Base-by-base conservation (phyloP, 2,329 filamentous ascomycete genomes). In the Venturia carpophila region DNA sequence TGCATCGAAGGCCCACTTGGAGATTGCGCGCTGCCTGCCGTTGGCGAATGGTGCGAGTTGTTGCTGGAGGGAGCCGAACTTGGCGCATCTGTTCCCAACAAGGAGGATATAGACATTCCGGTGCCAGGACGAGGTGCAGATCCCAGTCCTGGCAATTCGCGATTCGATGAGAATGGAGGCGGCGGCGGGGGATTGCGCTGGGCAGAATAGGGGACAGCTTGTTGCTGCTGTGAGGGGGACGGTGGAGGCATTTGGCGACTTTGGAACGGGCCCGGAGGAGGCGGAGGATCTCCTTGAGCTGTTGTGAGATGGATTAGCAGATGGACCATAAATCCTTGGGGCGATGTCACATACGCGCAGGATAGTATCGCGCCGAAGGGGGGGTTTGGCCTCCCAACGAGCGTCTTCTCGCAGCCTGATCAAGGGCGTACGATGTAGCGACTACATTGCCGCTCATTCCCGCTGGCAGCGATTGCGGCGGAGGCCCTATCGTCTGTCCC, bases 101-200 rank as follows among this genome's bases (percentile, higher is more conserved):
- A 84, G 56, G 87, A 87, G n/a, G 86, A 88, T 74, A 90, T 89
- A 60, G 87, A 88, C 87, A 90, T 89, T 75, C 84, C 86, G 71
- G 83, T 83, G 63, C 82, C 82, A 15, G 83, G 82, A 66, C 86
- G 80, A 72, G 83, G 79, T 65, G 78, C 74, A 27, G 82, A 78
- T 27, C 76, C 77, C 55, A 82, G 71, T 21, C 78, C 76, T 61
- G 84, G 80, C 60, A 83, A 77, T 68, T 88, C 85, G 71, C 85
- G 83, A 67, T 78, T 77, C 34, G 74, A 76, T 63, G 77, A 74
- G 68, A 82, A 83, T 0, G 77, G 71, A 6, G 76, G 75, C 30
- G 78, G 71, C 58, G 77, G 78, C 5, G 80, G 76, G 39, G 80
- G 77, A 52, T 74, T 74, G 61, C 80, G 77, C 52, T 76, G 74